Conservation (phyloP, 1,139 yeast genomes). For the Saccharomyces hybrid region DNA sequence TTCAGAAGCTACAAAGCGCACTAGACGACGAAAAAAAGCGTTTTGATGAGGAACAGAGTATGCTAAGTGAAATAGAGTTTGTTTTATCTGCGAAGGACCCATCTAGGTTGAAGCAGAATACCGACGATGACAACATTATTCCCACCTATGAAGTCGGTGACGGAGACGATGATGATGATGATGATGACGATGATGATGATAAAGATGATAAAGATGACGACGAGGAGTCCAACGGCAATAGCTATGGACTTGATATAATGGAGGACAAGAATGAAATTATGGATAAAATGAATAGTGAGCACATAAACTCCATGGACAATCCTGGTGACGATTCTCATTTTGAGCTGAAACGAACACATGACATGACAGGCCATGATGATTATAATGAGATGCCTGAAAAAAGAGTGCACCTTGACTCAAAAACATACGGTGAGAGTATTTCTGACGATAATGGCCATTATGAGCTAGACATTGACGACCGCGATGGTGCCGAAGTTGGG, state of each 20-base stretch:
- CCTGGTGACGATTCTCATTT: neutral
- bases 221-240: neutral
- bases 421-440: constrained; percentile 4
- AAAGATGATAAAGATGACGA: neutral
- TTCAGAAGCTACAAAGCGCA: constrained; percentile 13
- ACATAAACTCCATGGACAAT: neutral
- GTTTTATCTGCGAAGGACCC: constrained; percentile 25
- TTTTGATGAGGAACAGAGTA: constrained; percentile 19
- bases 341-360: neutral
- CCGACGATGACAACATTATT: constrained; percentile 14
- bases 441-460: constrained; percentile 9
- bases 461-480: constrained; percentile 2
- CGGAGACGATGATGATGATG: constrained; percentile 18
- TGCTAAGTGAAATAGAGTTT: constrained; percentile 24
- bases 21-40: constrained; percentile 17
- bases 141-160: constrained; percentile 26
- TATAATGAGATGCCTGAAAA: neutral
- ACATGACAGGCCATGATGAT: neutral
- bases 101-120: constrained; percentile 5
- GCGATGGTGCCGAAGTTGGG: constrained; percentile 2
- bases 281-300: neutral
- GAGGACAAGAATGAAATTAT: neutral
- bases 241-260: neutral
- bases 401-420: neutral
- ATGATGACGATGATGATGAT: constrained; percentile 8